Evolutionary conservation across 371 early-diverging fungal genomes (phyloP).

Genomic region (Apophysomyces variabilis): DNA sequence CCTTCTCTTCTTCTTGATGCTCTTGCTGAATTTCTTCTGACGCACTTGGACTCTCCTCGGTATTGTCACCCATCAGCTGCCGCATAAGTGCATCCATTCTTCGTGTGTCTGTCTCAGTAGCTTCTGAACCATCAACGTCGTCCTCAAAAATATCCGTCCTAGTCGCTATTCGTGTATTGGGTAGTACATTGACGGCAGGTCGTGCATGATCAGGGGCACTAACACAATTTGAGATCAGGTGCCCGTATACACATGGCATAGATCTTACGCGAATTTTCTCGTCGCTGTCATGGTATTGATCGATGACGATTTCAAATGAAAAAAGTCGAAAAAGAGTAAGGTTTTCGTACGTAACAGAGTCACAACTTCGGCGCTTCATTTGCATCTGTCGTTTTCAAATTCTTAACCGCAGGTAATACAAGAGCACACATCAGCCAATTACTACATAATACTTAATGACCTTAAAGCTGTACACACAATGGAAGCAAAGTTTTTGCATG

Average conservation of each 20-base stretch:
- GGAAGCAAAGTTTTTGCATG: no score
- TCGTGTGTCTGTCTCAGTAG: constrained; percentile 25
- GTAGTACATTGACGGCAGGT: not conserved
- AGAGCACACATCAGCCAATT: no score
- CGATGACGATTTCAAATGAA: not conserved
- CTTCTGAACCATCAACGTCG: constrained; percentile 14
- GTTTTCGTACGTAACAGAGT: not conserved
- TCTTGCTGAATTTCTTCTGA: not conserved
- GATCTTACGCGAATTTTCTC: not conserved
- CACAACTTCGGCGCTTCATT: not conserved
- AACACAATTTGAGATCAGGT: not conserved
- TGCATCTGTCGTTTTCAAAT: no score
- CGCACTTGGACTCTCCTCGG: constrained; percentile 14
- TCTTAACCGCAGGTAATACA: no score
- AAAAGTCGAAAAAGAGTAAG: not conserved
- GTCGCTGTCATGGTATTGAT: not conserved
- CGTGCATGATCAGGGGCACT: not conserved
- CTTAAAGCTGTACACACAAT: no score
- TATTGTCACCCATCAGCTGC: constrained; percentile 20
- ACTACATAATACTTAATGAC: no score
- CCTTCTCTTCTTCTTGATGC: constrained; percentile 11
- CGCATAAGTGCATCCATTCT: constrained; percentile 37
- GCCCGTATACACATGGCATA: not conserved
- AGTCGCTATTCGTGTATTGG: constrained; percentile 13
- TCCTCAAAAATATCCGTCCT: constrained; percentile 34